These are phyloP conservation scores for Tilletia caries DNA, from an alignment of 1,284 basidiomycete species.

Conservation along the genomic window DNA sequence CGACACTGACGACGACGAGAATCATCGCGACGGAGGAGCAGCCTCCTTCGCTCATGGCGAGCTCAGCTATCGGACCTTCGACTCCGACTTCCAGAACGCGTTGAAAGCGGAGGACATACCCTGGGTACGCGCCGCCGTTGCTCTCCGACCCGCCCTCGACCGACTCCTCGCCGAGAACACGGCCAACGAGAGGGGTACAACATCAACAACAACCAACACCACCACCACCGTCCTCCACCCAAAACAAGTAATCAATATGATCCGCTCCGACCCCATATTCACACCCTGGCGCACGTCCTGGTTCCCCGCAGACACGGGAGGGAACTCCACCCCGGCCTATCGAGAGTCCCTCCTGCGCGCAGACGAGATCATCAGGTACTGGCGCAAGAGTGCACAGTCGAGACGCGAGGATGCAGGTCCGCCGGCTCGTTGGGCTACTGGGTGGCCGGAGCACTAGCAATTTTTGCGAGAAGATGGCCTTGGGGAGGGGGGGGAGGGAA, in stretches of 20 bases:
- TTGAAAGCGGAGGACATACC: not conserved
- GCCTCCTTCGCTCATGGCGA: not conserved
- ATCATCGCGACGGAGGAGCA: too few relatives aligned
- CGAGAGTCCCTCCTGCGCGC: not conserved
- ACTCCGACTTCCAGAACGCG: not conserved
- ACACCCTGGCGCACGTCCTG: not conserved
- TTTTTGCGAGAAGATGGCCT: too few relatives aligned
- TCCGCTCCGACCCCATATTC: not conserved
- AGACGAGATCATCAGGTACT: not conserved
- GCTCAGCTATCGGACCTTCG: not conserved
- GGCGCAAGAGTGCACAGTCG: constrained; percentile 4
- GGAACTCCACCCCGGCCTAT: not conserved
- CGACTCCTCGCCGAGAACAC: not conserved
- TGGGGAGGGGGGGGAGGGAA: too few relatives aligned
- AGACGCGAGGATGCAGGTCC: not conserved
- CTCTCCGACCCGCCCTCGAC: not conserved
- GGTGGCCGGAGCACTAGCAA: too few relatives aligned
- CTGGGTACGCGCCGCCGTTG: not conserved
- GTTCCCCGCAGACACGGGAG: not conserved
- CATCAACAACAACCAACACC: too few relatives aligned
- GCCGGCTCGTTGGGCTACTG: not conserved
- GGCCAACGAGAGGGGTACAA: too few relatives aligned
- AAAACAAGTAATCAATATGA: not conserved
- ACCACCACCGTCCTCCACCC: not conserved
- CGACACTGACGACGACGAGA: not conserved